phyloP scores from a whole-genome alignment of 495 filamentous ascomycete species.

The Daldinia vernicosa region DNA sequence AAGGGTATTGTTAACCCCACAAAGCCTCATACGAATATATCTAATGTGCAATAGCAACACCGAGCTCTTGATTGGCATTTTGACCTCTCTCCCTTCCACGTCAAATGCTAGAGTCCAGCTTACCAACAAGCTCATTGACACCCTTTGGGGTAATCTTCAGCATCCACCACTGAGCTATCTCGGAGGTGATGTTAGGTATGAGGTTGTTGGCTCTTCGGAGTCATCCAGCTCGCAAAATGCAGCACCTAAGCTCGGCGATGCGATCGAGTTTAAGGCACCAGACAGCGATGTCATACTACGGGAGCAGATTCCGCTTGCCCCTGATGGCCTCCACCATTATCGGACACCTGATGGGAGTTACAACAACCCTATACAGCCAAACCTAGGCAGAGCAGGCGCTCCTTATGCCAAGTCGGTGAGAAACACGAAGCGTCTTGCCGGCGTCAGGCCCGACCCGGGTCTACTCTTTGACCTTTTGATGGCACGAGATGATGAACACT shows the following conservation, averaged over 20 bases:
- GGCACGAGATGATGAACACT: constrained; percentile 63
- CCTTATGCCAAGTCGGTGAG: too few relatives aligned
- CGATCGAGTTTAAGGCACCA: constrained; percentile 47
- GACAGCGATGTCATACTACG: constrained; percentile 49
- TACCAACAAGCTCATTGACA: constrained; percentile 62
- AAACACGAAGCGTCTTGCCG: too few relatives aligned
- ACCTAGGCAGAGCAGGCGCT: too few relatives aligned
- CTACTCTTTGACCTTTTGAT: constrained; percentile 78
- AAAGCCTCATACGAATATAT: too few relatives aligned
- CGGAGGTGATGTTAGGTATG: constrained; percentile 47
- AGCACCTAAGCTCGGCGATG: constrained; percentile 24
- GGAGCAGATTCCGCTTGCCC: constrained; percentile 46
- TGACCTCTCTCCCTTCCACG: neutral
- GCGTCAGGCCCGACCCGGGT: constrained; percentile 61
- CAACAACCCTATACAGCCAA: too few relatives aligned
- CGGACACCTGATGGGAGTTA: too few relatives aligned
- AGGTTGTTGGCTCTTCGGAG: constrained; percentile 30
- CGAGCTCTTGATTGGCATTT: too few relatives aligned
- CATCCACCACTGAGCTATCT: constrained; percentile 73
- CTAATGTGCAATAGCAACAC: too few relatives aligned
- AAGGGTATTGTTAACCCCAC: too few relatives aligned
- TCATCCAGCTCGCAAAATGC: too few relatives aligned
- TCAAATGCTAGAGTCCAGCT: neutral
- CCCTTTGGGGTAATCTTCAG: constrained; percentile 73
- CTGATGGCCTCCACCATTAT: constrained; percentile 58